phyloP scores from a whole-genome alignment of 1,284 basidiomycete genomes.

The Exsudoporus floridanus region DNA sequence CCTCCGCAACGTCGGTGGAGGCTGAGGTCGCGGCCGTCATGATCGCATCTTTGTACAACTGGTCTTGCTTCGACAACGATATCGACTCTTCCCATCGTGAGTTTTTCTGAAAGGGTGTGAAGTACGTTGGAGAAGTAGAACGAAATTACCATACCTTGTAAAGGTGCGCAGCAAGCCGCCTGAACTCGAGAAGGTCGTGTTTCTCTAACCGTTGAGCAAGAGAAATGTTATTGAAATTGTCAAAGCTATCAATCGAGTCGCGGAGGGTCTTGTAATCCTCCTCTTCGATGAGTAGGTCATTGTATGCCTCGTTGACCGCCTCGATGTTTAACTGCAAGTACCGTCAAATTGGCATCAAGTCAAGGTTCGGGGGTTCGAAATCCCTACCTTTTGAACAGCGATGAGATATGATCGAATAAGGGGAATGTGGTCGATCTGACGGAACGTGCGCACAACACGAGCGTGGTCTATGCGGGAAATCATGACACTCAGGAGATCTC shows the following conservation, averaged over 20 bases:
- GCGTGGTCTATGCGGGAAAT: conserved; percentile 92
- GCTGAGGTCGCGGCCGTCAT: conserved; percentile 85
- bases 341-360: conserved; percentile 8
- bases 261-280: conserved; percentile 97
- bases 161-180: conserved; percentile 89
- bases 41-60: conserved; percentile 95
- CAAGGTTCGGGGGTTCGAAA: not conserved
- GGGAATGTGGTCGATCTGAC: conserved; percentile 93
- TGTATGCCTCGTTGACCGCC: conserved; percentile 97
- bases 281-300: conserved; percentile 96
- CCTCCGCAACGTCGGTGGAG: conserved; percentile 86
- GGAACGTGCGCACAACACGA: conserved; percentile 95
- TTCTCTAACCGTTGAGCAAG: conserved; percentile 87
- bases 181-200: conserved; percentile 94
- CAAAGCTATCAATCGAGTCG: conserved; percentile 95
- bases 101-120: conserved; percentile 69
- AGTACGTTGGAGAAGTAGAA: conserved; percentile 1
- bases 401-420: conserved; percentile 96
- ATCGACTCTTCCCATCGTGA: conserved; percentile 94
- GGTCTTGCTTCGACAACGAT: conserved; percentile 91
- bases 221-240: conserved; percentile 93
- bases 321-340: conserved; percentile 80
- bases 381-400: conserved; percentile 85
- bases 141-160: conserved; percentile 68
- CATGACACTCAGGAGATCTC: conserved; percentile 90